Base-by-base conservation (phyloP, 1,139 yeast genomes). In the Candida neerlandica region DNA sequence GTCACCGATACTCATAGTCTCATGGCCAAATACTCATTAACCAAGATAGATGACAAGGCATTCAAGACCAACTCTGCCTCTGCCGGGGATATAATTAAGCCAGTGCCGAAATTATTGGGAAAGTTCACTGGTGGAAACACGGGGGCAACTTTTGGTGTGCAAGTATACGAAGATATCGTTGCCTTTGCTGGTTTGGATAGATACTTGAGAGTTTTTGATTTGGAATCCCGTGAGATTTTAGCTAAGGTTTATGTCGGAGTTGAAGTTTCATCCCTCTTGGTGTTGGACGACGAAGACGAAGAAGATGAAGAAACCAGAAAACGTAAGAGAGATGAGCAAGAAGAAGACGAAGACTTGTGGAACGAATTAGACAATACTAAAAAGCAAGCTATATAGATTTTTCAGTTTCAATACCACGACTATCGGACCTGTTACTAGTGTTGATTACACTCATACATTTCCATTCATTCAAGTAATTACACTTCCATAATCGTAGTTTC, bases 381-480 rank as follows among this genome's bases (percentile, higher is more conserved):
- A 50, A 51, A 60, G 53, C 37, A 58, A 54, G n/a, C 54, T 50
- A 45, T 29, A 34, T 45, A 43, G 48, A 32, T 30, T 50, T 47
- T 29, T 63, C 69, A 38, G 58, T 59, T 41, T 60, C 60, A 15
- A 57, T 61, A 27, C 55, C 52, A 50, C 66, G 57, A 49, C 55
- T 57, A 19, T 58, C 65, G 34, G 63, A 60, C 47, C 71, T 58
- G 50, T 66, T 70, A 56, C 86, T 88, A 3, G 94, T 89, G 56
- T 88, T 82, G 18, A 92, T 85, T 15, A 89, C 92, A 55, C 96
- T 89, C 85, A 92, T 85, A 64, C 97, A 91, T 68, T 88, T 91
- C 80, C 92, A 94, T 62, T 89, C 91, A 58, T 88, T 87, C 54
- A 87, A 79, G 65, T 88, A 90, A 41, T 89, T 84, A 39, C 96